Conservation (phyloP, 2,329 filamentous ascomycete genomes). For the Clarireedia hainanense region DNA sequence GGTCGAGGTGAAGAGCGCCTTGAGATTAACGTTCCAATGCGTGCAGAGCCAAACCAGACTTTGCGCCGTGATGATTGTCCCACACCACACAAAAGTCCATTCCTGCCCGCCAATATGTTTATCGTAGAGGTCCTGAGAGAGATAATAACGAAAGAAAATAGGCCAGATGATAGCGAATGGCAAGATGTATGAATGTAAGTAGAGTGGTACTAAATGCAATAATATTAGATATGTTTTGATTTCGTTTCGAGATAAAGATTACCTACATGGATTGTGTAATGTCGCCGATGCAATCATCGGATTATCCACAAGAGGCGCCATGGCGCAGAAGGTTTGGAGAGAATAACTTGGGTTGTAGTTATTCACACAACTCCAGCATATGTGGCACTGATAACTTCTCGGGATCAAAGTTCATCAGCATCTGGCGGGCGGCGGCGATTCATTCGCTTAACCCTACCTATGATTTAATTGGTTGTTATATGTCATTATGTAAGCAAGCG, state of each 20-base stretch:
- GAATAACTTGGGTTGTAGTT: constrained; percentile 6
- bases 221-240: constrained; percentile 1
- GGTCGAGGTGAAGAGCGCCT: constrained; percentile 72
- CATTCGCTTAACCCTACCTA: too few species aligned
- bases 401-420: too few species aligned
- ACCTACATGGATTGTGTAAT: constrained; percentile 65
- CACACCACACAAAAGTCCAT: constrained; percentile 96
- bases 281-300: constrained; percentile 81
- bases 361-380: constrained; percentile 6
- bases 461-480: too few species aligned
- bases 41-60: constrained; percentile 90
- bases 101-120: constrained; percentile 88
- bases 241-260: not conserved
- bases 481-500: too few species aligned
- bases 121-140: constrained; percentile 76
- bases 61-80: constrained; percentile 79
- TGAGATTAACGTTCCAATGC: constrained; percentile 91
- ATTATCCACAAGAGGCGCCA: constrained; percentile 84
- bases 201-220: constrained; percentile 38
- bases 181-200: constrained; percentile 85
- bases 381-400: constrained; percentile 7
- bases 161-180: constrained; percentile 92
- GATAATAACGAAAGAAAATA: constrained; percentile 79
- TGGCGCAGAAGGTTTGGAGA: constrained; percentile 27
- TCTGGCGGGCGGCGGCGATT: too few species aligned